phyloP scores from a whole-genome alignment of 2,329 filamentous ascomycete species.

The Phyllosticta paracitricarpa region DNA sequence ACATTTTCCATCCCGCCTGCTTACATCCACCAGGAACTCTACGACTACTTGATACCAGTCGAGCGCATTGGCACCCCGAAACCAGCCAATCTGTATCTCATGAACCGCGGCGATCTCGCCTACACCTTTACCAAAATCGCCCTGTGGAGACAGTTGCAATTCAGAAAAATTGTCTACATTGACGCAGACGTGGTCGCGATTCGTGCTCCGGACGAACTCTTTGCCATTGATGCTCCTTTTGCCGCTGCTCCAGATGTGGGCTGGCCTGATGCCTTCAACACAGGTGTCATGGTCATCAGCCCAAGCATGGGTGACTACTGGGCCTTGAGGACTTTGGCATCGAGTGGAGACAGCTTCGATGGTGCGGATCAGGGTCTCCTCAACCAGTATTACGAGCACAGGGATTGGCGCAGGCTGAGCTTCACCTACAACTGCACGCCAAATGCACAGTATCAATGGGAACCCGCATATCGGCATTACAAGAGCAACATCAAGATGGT shows the following conservation, averaged over 20 bases:
- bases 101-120: slow-evolving; percentile 83
- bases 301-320: slow-evolving; percentile 84
- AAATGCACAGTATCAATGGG: slow-evolving; percentile 92
- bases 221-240: slow-evolving; percentile 52
- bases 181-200: slow-evolving; percentile 91
- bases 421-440: slow-evolving; percentile 98
- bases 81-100: slow-evolving; percentile 76
- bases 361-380: slow-evolving; percentile 92
- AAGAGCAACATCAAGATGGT: slow-evolving; percentile 81
- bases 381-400: slow-evolving; percentile 83
- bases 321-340: slow-evolving; percentile 72
- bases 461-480: slow-evolving; percentile 89
- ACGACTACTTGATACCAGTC: slow-evolving; percentile 82
- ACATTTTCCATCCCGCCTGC: slow-evolving; percentile 7
- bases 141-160: slow-evolving; percentile 85
- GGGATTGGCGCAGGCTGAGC: slow-evolving; percentile 70
- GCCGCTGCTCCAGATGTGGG: slow-evolving; percentile 85
- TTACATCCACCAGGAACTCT: slow-evolving; percentile 52
- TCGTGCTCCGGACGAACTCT: slow-evolving; percentile 85
- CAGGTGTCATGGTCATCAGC: slow-evolving; percentile 85
- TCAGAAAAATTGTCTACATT: slow-evolving; percentile 85
- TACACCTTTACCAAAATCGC: slow-evolving; percentile 95
- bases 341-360: slow-evolving; percentile 85
- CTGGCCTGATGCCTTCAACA: slow-evolving; percentile 97
- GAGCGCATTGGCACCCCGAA: slow-evolving; percentile 65